Base-by-base conservation (phyloP, 1,284 basidiomycete species). In the Megacollybia platyphylla region DNA sequence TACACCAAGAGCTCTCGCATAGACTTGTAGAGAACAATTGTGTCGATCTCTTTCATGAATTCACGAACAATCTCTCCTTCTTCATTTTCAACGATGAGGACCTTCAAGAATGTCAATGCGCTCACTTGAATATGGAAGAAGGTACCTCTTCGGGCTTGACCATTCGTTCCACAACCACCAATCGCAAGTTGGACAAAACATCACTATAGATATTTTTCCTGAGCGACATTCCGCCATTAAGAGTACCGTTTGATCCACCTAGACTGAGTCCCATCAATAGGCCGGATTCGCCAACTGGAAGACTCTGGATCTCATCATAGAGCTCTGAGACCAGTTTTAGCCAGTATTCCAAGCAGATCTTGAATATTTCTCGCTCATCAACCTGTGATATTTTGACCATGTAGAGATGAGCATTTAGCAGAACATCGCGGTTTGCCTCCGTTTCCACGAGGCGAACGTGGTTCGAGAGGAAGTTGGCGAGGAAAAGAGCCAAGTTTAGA, bases 341-440 rank as follows among this genome's bases (percentile, higher is more conserved):
- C 96, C 96, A 99, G 65, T 98, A 99, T 60, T 98, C 96, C 54
- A 98, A 67, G 55, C 93, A 97, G 55, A 98, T 97, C 67, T 98
- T 99, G 81, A 98, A 98, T 49, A 99, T 85, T 62, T 99, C 96
- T 43, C 94, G 81, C 60, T 99, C 96, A 54, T 97, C 94, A 24
- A 99, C 96, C 53, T 94, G 93, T 0, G 90, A 94, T 38, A 99
- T 84, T 64, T 98, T 98, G 61, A 98, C 91, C 73, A 99, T 89
- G 65, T 98, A 99, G 28, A 97, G 69, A 64, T 99, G 96, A 1
- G 94, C 92, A 57, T 97, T 97, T 46, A 96, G 75, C 17, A 99
- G 72, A 1, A 98, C 87, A 55, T 97, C 93, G 43, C 89, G 87
- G 58, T 94, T 90, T 43, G 79, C 68, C 48, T 92, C 87, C 8